These are phyloP conservation scores for Malus orientalis DNA, from an alignment of 306 rosid species.

Conservation along the genomic window DNA sequence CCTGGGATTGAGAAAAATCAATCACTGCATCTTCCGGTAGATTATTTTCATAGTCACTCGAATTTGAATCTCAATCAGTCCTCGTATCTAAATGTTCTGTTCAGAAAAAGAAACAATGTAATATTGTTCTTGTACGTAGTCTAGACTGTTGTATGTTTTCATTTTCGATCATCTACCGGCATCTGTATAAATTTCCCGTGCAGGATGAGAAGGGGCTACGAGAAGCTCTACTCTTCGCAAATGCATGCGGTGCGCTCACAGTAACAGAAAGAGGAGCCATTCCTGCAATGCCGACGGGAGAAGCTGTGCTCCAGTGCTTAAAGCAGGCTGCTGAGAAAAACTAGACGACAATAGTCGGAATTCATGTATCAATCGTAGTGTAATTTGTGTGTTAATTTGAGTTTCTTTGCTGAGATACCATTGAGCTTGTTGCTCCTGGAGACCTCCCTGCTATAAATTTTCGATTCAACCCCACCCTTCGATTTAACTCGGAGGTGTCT, in stretches of 20 bases:
- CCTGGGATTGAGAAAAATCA: neutral
- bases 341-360: neutral
- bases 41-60: neutral
- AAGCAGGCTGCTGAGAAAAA: slow-evolving; percentile 25
- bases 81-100: too few relatives aligned
- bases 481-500: neutral
- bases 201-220: slow-evolving; percentile 61
- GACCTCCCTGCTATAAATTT: neutral
- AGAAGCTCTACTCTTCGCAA: slow-evolving; percentile 66
- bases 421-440: slow-evolving; percentile 13
- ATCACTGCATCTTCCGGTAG: neutral
- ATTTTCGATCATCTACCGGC: neutral
- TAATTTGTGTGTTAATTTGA: slow-evolving; percentile 11
- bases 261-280: slow-evolving; percentile 84
- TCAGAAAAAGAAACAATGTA: too few relatives aligned
- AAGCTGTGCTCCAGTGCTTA: slow-evolving; percentile 47
- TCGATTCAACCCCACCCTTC: neutral
- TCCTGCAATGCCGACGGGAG: slow-evolving; percentile 74
- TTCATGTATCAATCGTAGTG: slow-evolving; percentile 15
- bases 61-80: neutral
- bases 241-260: slow-evolving; percentile 77
- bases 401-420: slow-evolving; percentile 13
- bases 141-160: neutral
- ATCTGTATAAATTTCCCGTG: too few relatives aligned
- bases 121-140: neutral